Percentiles rank a stretch among this genome's conserved stretches.
Conservation (phyloP, 345 rosid species). For the Laguncularia racemosa region DNA sequence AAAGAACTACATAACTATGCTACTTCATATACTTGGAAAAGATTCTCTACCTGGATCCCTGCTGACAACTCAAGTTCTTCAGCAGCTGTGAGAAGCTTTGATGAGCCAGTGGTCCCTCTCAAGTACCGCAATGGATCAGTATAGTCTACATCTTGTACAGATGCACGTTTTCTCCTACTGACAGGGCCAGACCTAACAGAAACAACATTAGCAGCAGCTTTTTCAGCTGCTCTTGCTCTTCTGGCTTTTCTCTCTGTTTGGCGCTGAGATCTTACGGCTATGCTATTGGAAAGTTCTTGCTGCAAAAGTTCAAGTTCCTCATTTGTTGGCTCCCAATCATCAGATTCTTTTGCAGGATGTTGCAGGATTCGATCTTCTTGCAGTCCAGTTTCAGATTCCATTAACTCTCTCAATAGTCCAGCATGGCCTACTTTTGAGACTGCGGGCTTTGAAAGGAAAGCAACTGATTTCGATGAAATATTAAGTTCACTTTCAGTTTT, state of each 20-base stretch:
- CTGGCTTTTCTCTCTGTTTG: constrained; percentile 71
- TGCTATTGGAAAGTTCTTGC: constrained; percentile 40
- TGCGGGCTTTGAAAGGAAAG: constrained; percentile 31
- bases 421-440: constrained; percentile 54
- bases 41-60: constrained; percentile 74
- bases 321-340: constrained; percentile 35
- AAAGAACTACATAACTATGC: not conserved
- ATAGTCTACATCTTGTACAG: constrained; percentile 56
- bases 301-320: constrained; percentile 52
- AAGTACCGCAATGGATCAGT: constrained; percentile 76
- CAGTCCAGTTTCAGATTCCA: constrained; percentile 25
- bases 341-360: constrained; percentile 27
- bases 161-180: constrained; percentile 48
- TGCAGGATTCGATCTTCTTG: constrained; percentile 22
- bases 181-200: constrained; percentile 44
- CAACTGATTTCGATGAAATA: constrained; percentile 18
- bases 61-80: constrained; percentile 74
- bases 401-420: constrained; percentile 39
- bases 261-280: constrained; percentile 67
- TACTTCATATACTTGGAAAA: not conserved
- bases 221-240: constrained; percentile 65
- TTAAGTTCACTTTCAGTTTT: constrained; percentile 17
- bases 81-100: constrained; percentile 72
- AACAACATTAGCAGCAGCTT: constrained; percentile 42
- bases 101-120: constrained; percentile 57